Evolutionary conservation across 495 filamentous ascomycete species (phyloP), one percentile per base, ranked within the genome.

Genomic region (Darksidea phi): DNA sequence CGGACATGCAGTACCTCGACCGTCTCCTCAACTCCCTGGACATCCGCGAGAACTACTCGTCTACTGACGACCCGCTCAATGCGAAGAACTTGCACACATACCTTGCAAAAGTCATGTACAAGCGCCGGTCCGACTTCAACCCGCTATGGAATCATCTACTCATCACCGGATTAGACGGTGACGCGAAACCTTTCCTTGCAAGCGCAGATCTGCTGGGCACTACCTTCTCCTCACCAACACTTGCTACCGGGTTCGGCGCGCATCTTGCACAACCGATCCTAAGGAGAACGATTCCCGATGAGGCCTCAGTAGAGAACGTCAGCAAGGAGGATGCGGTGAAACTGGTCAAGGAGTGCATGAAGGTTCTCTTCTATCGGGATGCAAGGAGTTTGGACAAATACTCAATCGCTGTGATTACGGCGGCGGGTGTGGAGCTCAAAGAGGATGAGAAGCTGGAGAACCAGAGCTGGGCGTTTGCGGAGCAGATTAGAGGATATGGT

Each of bases 401-500:
- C 74, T 90, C 88, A 53, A 86, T 98, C 72, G 92, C 92, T 13
- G 81, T 96, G 25, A 81, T 98, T 50, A 92, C 90, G 43, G 84
- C 88, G 74, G 88, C 90, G 25, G 80, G 87, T 26, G 85, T 97
- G 67, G 89, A 96, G 65, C 68, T 96, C 70, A 85, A 84, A 74
- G 83, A 93, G 77, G 77, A 87, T 69, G 88, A 95, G 78, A 80
- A 85, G 72, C 72, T 90, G 53, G 84, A 88, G 66, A 74, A 82
- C 60, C 91, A 97, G 80, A 97, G 91, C 81, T 98, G 94, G 94
- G 91, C 90, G 57, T 98, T 98, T 79, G 90, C 91, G 11, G 89
- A 96, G 74, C 79, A 80, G 42, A 94, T 95, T 70, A 86, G 79
- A 71, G 88, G 88, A 56, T 90, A 90, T 72, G 87, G 87, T 34